A percentile compares a stretch with the other conserved stretches of the same genome.
Evolutionary conservation across 768 basidiomycete species (phyloP).

Genomic region (Erythrobasidium yunnanense): DNA sequence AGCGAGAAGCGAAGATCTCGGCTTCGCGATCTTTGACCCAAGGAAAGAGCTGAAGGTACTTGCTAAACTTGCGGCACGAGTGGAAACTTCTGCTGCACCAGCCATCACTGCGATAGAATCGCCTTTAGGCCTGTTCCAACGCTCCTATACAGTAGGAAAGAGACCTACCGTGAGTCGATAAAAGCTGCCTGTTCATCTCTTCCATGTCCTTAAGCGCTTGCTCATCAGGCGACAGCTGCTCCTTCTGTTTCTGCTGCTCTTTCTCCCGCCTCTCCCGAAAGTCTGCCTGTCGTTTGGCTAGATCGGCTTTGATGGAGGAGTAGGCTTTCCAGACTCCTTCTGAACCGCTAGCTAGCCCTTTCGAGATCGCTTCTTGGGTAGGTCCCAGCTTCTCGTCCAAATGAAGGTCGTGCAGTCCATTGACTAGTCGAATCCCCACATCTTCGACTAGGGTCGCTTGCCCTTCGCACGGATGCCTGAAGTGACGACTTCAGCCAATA

Average conservation of each 20-base stretch:
- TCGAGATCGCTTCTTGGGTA: constrained; percentile 73
- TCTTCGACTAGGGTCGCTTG: constrained; percentile 81
- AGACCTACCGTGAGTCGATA: constrained; percentile 18
- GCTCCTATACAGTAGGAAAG: too few species aligned
- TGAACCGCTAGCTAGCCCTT: constrained; percentile 62
- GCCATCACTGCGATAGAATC: constrained; percentile 20
- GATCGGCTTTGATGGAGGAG: constrained; percentile 25
- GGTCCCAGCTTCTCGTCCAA: constrained; percentile 88
- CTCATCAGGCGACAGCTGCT: neutral
- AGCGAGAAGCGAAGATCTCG: neutral
- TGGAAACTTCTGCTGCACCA: constrained; percentile 17
- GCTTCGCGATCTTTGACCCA: constrained; percentile 9
- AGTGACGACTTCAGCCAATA: constrained; percentile 38
- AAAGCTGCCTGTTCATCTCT: neutral
- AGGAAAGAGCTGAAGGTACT: constrained; percentile 25
- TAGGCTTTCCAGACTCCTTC: constrained; percentile 35
- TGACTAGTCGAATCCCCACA: constrained; percentile 77
- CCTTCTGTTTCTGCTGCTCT: neutral
- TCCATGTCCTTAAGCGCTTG: neutral
- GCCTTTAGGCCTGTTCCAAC: neutral
- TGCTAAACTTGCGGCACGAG: constrained; percentile 20
- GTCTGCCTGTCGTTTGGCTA: constrained; percentile 30
- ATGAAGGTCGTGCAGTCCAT: constrained; percentile 87
- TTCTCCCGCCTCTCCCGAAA: constrained; percentile 15
- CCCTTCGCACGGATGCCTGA: constrained; percentile 78